Evolutionary conservation across 1,284 basidiomycete genomes (phyloP).

Genomic region (Malassezia brasiliensis): DNA sequence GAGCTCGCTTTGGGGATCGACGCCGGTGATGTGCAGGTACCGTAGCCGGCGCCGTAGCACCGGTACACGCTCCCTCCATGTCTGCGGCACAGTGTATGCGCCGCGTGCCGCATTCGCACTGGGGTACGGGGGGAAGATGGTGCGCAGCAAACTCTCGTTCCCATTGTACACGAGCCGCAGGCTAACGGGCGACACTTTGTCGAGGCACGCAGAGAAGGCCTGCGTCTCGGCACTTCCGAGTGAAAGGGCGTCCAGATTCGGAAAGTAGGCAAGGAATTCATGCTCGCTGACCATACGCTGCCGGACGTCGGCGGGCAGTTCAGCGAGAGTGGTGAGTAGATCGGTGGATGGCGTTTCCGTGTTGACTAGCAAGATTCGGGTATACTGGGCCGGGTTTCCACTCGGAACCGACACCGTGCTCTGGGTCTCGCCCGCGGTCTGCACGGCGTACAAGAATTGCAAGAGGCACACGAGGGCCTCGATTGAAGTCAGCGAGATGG

Average conservation of each 20-base stretch:
- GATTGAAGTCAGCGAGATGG: constrained; percentile 14
- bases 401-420: neutral
- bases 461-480: constrained; percentile 10
- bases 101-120: neutral
- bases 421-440: neutral
- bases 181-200: neutral
- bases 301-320: neutral
- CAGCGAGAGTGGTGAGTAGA: constrained; percentile 3
- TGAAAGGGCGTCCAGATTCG: constrained; percentile 3
- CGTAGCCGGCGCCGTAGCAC: constrained; percentile 7
- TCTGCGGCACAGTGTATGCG: neutral
- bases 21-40: constrained; percentile 17
- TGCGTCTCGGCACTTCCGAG: constrained; percentile 16
- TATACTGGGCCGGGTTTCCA: neutral
- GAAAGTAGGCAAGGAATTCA: neutral
- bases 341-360: constrained; percentile 1
- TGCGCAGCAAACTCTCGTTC: neutral
- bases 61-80: neutral
- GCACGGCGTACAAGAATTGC: constrained; percentile 5
- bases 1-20: constrained; percentile 17
- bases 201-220: constrained; percentile 14
- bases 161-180: constrained; percentile 4
- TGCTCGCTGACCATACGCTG: neutral
- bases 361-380: constrained; percentile 24
- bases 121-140: constrained; percentile 9